Conservation (phyloP, 2,329 filamentous ascomycete species). For the Cylindrodendrum hubeiense region DNA sequence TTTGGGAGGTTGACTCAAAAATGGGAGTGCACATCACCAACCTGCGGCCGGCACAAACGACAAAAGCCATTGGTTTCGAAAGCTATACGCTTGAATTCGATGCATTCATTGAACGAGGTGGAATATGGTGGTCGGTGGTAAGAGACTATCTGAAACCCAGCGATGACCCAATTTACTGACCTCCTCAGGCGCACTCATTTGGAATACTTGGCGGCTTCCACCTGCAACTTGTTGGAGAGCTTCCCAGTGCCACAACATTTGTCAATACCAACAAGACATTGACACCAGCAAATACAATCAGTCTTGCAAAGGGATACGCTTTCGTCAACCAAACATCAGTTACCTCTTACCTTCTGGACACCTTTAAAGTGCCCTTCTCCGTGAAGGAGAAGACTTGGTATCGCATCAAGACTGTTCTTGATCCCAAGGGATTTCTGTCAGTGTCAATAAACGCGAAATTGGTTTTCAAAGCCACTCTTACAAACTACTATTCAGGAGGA, state of each 20-base stretch:
- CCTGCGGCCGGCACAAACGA: conserved; percentile 4
- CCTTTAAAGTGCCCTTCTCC: conserved; percentile 4
- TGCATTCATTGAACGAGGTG: background rate
- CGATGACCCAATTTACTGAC: background rate
- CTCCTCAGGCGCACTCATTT: conserved; percentile 1
- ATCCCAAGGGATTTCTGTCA: background rate
- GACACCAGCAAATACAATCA: conserved; percentile 1
- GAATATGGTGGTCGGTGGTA: background rate
- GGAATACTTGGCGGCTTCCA: conserved; percentile 10
- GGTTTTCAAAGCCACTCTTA: conserved; percentile 2
- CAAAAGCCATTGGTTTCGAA: background rate
- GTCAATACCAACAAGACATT: conserved; percentile 8
- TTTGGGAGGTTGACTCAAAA: conserved; percentile 12
- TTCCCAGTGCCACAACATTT: conserved; percentile 1
- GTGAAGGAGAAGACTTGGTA: conserved; percentile 15
- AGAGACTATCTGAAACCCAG: background rate
- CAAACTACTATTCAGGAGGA: conserved; percentile 3
- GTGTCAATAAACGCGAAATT: background rate
- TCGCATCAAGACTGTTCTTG: conserved; percentile 8
- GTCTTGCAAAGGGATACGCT: conserved; percentile 3
- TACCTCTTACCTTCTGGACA: conserved; percentile 4
- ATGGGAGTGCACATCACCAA: background rate
- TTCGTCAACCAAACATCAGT: conserved; percentile 16
- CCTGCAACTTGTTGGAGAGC: conserved; percentile 10
- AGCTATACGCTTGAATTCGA: background rate